Evolutionary conservation across 768 basidiomycete species (phyloP), one percentile per base, ranked within the genome.

Genomic region (Boletus reticulatus): DNA sequence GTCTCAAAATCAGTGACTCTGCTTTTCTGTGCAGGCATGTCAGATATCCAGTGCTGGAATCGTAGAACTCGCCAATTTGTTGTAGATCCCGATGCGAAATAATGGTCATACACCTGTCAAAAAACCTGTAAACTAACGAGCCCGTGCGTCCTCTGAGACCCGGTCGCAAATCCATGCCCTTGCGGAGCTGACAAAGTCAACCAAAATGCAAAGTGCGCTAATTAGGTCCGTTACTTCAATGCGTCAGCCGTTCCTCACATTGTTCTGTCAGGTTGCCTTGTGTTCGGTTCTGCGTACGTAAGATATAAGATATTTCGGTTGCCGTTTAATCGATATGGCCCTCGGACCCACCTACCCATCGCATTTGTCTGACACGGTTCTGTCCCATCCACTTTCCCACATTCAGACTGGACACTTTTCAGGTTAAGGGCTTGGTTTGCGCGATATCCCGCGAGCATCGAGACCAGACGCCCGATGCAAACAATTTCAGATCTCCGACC

Each of bases 401-500:
- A 73, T 62, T 62, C 51, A 53, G 67, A 52, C 62, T 62, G 27
- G 57, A 5, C 63, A 56, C 58, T 48, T 68, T 71, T 66, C 70
- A 65, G 67, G 72, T 57, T 48, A 69, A 62, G 65, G 69, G 67
- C 69, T 71, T 67, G 60, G 61, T 66, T 67, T 62, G 66, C 62
- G 60, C 56, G 60, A 68, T 66, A 68, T 70, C 68, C 72, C 72
- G 70, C 70, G 72, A 72, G 65, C 68, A 62, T 70, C 72, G 60
- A 71, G 68, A 63, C 68, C 70, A 70, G 58, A 70, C 59, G 49
- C 67, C 66, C 70, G 72, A 67, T 67, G 59, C 57, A 61, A 67
- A 58, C 53, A 66, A 61, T 60, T 64, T 69, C 64, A 73, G 72
- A 72, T 72, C 70, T 72, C 72, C 72, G 72, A 73, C 71, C 58